Conservation (phyloP, 805 yeast species). For the Kluyveromyces starmeri region DNA sequence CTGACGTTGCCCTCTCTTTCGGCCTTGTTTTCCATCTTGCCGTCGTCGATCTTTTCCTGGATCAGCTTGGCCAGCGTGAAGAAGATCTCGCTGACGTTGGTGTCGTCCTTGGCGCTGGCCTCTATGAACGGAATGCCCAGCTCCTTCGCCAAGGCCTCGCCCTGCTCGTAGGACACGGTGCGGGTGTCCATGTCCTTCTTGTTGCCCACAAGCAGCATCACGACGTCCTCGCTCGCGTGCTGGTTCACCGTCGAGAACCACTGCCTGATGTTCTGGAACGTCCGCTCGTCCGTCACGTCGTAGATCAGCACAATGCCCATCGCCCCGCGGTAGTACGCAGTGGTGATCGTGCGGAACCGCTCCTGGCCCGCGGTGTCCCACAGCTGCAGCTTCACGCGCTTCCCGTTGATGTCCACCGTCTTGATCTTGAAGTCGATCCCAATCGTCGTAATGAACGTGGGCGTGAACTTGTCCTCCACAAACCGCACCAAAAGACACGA, state of each 20-base stretch:
- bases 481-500: conserved; percentile 86
- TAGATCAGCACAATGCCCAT: conserved; percentile 79
- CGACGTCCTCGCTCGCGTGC: conserved; percentile 95
- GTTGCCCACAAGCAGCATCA: conserved; percentile 88
- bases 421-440: conserved; percentile 98
- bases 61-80: conserved; percentile 80
- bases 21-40: conserved; percentile 43
- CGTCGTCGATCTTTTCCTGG: conserved; percentile 60
- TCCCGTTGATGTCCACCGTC: conserved; percentile 88
- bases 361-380: conserved; percentile 99
- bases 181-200: conserved; percentile 87
- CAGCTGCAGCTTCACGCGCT: conserved; percentile 86
- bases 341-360: conserved; percentile 86
- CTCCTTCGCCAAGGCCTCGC: conserved; percentile 78
- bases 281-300: conserved; percentile 81
- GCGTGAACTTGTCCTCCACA: conserved; percentile 94
- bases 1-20: conserved; percentile 39
- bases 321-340: conserved; percentile 88
- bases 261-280: conserved; percentile 84
- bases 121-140: conserved; percentile 87
- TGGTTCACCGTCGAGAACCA: conserved; percentile 96
- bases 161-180: conserved; percentile 83
- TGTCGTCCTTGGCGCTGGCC: conserved; percentile 91
- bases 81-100: conserved; percentile 86
- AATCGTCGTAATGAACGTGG: conserved; percentile 92